Evolutionary conservation across 371 early-diverging fungal genomes (phyloP), one percentile per base, ranked within the genome.

Genomic region (Mortierella sp.): DNA sequence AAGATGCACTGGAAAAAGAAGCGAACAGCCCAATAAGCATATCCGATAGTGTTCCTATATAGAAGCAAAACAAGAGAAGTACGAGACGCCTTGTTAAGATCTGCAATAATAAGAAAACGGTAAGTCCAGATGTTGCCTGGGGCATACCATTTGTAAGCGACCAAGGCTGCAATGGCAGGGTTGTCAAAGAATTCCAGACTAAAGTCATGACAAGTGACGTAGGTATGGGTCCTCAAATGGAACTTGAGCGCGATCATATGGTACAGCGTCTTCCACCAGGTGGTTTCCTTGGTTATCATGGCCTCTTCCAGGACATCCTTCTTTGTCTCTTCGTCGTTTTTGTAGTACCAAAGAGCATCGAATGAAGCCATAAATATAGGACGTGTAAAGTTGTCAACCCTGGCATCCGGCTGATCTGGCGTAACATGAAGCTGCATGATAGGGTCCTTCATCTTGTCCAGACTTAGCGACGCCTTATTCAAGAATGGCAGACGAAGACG

Each of bases 31-130:
- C 70, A 70, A 39, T 70, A 70, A 17, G 28, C n/a, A 26, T n/a
- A 57, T 3, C 63, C 70, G 27, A 70, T 57, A 0, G 70, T 63
- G 50, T 70, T 70, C 70, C 70, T 69, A 34, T 6, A 26, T 30
- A 50, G 19, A 28, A 21, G 1, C n/a, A 11, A 41, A 23, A 51
- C 6, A 34, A 19, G 24, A 27, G 1, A n/a, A 2, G 6, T 2
- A 19, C 21, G 7, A 39, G n/a, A n/a, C n/a, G n/a, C n/a, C n/a
- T n/a, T n/a, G n/a, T n/a, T n/a, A n/a, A n/a, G n/a, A n/a, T n/a
- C n/a, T n/a, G n/a, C n/a, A n/a, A n/a, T n/a, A n/a, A n/a, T n/a
- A n/a, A n/a, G n/a, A n/a, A n/a, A n/a, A n/a, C n/a, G n/a, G n/a
- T n/a, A n/a, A n/a, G n/a, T n/a, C n/a, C n/a, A n/a, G n/a, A n/a